Evolutionary conservation across 2,329 filamentous ascomycete genomes (phyloP), one percentile per base, ranked within the genome.

Genomic region (Ceratocystis variospora): DNA sequence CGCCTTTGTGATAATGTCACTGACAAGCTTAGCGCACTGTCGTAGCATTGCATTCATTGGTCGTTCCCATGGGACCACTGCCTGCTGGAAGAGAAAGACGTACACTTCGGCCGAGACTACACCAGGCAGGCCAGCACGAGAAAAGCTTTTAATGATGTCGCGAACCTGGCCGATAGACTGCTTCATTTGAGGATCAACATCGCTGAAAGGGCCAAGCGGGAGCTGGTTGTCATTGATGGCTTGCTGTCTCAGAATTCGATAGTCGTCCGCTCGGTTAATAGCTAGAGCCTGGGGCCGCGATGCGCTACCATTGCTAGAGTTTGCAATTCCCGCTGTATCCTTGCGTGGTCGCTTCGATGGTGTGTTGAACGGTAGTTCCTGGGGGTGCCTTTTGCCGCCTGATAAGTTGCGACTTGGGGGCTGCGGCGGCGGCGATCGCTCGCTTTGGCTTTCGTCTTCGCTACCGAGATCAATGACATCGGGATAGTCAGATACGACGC

Each of bases 51-150:
- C 76, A 0, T 78, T 72, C 61, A 86, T 77, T 0, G 84, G 84
- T 0, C 71, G 71, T 1, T 78, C 71, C 87, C 87, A 89, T 1
- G 82, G 80, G 6, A 73, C 71, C 1, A 88, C 80, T 0, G 81
- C 80, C n/a, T 81, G 75, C 17, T 78, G 76, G 59, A 82, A 84
- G 17, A 88, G 76, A 0, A 77, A 77, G 33, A 85, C 80, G 25
- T 86, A 83, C 0, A 87, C 84, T 46, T 83, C 81, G 0, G 82
- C 79, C 0, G 85, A 81, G 0, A 84, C 80, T 0, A 84, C 77
- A 5, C 81, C 80, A 0, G 83, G 84, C 70, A 85, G 78, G 0
- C 85, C 84, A 0, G 83, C 80, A 19, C 77, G 78, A 31, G 80
- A 81, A 12, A 82, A 82, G 3, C 77, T 74, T 19, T 76, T 73